These are phyloP conservation scores for Asclepias syriaca DNA, from an alignment of 257 asterid genomes.

Conservation along the genomic window DNA sequence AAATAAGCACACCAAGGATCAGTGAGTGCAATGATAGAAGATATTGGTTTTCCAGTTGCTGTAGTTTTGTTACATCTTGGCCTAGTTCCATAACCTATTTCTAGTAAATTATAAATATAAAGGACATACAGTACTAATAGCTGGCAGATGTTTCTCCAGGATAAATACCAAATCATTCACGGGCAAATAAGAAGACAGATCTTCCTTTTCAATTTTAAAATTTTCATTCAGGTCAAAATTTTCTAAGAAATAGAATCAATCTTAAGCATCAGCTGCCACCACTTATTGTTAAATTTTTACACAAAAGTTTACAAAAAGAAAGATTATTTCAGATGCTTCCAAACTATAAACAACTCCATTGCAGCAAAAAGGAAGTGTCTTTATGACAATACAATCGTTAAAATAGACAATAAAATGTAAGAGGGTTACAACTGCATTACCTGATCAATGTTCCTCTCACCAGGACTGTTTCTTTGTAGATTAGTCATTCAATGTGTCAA, in stretches of 20 bases:
- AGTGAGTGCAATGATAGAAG: background rate
- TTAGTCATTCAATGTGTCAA: conserved; percentile 47
- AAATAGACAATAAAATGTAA: background rate
- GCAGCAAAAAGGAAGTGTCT: background rate
- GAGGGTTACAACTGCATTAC: conserved; percentile 21
- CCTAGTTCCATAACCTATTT: background rate
- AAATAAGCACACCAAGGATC: background rate
- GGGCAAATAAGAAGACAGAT: background rate
- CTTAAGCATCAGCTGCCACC: background rate
- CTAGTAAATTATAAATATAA: background rate
- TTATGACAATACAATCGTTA: background rate
- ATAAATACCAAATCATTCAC: background rate
- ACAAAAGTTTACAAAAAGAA: background rate
- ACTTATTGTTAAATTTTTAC: background rate
- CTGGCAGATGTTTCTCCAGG: background rate
- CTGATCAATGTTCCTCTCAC: conserved; percentile 55
- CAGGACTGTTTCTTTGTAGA: conserved; percentile 37
- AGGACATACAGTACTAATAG: background rate
- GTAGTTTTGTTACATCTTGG: background rate
- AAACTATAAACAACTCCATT: background rate
- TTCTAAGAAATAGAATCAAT: background rate
- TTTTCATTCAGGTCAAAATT: background rate
- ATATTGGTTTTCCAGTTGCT: background rate
- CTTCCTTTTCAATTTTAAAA: background rate
- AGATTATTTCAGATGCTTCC: background rate